Evolutionary conservation across 176 grass and related monocot species (phyloP).

Genomic region (Eremochloa ophiuroides): DNA sequence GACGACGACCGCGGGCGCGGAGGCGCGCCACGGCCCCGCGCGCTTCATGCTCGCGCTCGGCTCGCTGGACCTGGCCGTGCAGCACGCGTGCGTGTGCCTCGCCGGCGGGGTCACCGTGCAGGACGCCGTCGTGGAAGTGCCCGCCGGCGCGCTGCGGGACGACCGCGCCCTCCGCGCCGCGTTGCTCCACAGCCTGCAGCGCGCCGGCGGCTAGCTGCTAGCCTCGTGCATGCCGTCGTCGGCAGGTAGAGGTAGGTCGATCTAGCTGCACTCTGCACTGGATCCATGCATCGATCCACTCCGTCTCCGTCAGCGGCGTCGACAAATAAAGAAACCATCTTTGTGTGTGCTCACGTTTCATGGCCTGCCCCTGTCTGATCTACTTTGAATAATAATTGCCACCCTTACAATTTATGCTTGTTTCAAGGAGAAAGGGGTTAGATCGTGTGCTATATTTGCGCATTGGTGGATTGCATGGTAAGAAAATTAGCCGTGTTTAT

Average conservation of each 20-base stretch:
- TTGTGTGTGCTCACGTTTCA: too few species aligned
- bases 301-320: too few species aligned
- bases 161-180: conserved; percentile 25
- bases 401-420: too few species aligned
- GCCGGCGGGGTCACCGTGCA: conserved; percentile 38
- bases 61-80: conserved; percentile 29
- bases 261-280: too few species aligned
- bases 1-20: background rate
- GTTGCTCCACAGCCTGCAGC: conserved; percentile 19
- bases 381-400: too few species aligned
- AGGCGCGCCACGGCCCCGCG: conserved; percentile 27
- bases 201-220: background rate
- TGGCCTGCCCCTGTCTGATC: too few species aligned
- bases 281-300: background rate
- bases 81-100: conserved; percentile 19
- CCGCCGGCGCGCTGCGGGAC: conserved; percentile 25
- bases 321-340: background rate
- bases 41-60: conserved; percentile 41
- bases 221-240: background rate
- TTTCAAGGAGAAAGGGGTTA: too few species aligned
- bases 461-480: too few species aligned
- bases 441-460: too few species aligned
- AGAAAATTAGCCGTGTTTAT: too few species aligned
- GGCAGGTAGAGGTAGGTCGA: too few species aligned
- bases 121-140: conserved; percentile 49